phyloP scores from a whole-genome alignment of 441 rosid genomes.

The Syzygium malaccense region DNA sequence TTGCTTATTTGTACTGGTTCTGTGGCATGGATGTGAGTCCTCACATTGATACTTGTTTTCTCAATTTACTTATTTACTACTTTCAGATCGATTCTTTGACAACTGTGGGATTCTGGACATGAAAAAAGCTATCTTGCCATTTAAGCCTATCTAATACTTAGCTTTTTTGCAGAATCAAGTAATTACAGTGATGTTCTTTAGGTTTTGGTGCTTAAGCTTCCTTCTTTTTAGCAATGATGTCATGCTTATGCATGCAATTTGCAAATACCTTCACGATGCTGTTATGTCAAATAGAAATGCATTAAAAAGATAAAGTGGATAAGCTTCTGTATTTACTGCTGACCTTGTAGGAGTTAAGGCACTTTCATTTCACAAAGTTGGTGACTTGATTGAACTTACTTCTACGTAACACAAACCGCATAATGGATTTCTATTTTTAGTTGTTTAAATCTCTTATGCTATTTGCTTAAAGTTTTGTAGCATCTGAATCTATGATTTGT shows the following conservation, averaged over 20 bases:
- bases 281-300: background rate
- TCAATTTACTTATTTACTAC: background rate
- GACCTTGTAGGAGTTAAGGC: background rate
- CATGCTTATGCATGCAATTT: background rate
- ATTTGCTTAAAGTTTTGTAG: background rate
- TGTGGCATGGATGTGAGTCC: slow-evolving; percentile 54
- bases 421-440: background rate
- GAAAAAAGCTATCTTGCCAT: background rate
- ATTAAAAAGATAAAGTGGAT: background rate
- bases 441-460: background rate
- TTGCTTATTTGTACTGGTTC: slow-evolving; percentile 83
- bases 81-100: background rate
- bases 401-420: background rate
- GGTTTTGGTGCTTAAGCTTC: background rate
- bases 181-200: background rate
- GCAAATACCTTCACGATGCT: background rate
- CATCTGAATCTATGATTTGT: background rate
- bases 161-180: background rate
- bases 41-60: background rate
- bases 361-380: background rate
- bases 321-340: background rate
- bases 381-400: background rate
- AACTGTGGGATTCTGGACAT: background rate
- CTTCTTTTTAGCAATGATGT: background rate
- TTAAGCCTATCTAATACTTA: background rate